Base-by-base conservation (phyloP, 129 eudicot genomes). In the Pulicaria dysenterica region DNA sequence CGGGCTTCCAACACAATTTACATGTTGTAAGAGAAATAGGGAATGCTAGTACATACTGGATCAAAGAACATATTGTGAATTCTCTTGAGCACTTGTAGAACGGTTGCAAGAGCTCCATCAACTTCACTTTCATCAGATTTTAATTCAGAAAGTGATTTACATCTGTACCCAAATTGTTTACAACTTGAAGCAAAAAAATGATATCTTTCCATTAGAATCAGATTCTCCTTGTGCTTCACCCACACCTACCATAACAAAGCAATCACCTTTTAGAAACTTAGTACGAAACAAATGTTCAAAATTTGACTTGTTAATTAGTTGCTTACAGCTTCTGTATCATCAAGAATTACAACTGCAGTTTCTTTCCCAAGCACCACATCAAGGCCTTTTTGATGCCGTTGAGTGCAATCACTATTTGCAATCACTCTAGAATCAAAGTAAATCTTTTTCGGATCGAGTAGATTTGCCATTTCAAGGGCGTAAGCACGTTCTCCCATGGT, bases 121-220 rank as follows among this genome's bases (percentile, higher is more conserved):
- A 53, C 67, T 68, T 92, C 94, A 78, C 87, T 92, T 79, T 92
- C 97, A 80, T 92, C 97, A 53, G 57, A 61, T 80, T 67, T 86
- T 68, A 83, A 70, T 69, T 89, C 86, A 49, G 93, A 89, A 68
- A 83, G 90, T 34, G 96, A 86, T 79, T 86, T 77, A 79, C 80
- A 76, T 38, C 37, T 71, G 39, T 78, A 83, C 17, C 83, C 83
- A 17, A 86, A 89, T 48, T 89, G 86, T 67, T 79, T 81, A 77
- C 83, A 85, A 64, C 96, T 92, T 46, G 94, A 86, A 48, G 90
- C 87, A 77, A 92, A 92, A 78, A 79, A 89, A 66, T 83, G 88
- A 79, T 92, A 89, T 83, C 95, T 89, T 61, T 92, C 92, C 88
- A 89, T 86, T 58, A 89, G 47, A 76, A 92, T 89, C 47, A 89